Evolutionary conservation across 495 filamentous ascomycete species (phyloP).

Genomic region (Hypoxylon perforatum): DNA sequence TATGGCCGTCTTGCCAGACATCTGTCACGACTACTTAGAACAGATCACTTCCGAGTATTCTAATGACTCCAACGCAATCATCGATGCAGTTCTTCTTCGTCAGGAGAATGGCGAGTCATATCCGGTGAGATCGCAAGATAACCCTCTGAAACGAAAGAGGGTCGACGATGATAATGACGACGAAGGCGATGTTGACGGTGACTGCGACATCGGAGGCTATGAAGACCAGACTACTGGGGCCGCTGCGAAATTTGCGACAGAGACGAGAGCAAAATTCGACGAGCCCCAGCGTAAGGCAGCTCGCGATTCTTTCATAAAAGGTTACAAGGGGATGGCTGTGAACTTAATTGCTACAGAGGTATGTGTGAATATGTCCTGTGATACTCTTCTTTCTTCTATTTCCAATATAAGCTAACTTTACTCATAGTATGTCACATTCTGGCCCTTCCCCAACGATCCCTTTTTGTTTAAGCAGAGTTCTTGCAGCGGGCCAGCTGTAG

Average conservation of each 20-base stretch:
- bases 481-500: not conserved
- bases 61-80: constrained; percentile 33
- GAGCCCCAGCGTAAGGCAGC: not conserved
- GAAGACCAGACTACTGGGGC: not conserved
- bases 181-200: constrained; percentile 11
- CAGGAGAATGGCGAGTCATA: constrained; percentile 49
- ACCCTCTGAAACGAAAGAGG: constrained; percentile 52
- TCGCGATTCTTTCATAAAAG: not conserved
- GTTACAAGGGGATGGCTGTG: not conserved
- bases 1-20: constrained; percentile 51
- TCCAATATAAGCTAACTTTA: constrained; percentile 26
- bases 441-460: not conserved
- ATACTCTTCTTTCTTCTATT: not conserved
- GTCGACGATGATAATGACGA: constrained; percentile 21
- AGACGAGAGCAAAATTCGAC: constrained; percentile 7
- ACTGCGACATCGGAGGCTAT: constrained; percentile 5
- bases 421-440: constrained; percentile 16
- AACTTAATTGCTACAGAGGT: constrained; percentile 24
- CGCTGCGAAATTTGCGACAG: constrained; percentile 7
- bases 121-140: constrained; percentile 36
- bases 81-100: constrained; percentile 46
- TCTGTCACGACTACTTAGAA: constrained; percentile 48
- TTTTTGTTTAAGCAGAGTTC: too few species aligned
- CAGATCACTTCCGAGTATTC: constrained; percentile 16
- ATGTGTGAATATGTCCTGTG: not conserved